Evolutionary conservation across 2,329 filamentous ascomycete genomes (phyloP).

Genomic region (Chaetomium sp.): DNA sequence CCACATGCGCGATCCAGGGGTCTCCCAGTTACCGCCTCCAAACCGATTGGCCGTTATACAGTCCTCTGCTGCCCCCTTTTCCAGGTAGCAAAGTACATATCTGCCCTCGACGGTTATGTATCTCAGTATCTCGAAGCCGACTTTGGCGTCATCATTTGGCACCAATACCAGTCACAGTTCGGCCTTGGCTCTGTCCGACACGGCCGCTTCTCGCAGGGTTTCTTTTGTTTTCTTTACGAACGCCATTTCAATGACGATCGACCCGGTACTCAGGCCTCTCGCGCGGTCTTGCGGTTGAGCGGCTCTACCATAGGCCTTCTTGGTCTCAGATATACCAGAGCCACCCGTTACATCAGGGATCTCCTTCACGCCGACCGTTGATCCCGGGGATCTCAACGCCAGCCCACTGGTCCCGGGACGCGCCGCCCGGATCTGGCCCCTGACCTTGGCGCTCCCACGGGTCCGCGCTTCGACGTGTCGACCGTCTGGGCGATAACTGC

Average conservation of each 20-base stretch:
- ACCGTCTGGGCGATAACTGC: constrained; percentile 17
- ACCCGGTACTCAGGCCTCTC: constrained; percentile 18
- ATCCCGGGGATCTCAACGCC: constrained; percentile 7
- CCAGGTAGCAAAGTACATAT: not conserved
- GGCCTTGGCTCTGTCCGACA: constrained; percentile 14
- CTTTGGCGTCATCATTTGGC: not conserved
- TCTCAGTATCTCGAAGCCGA: not conserved
- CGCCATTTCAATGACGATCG: constrained; percentile 19
- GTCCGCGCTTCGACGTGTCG: not conserved
- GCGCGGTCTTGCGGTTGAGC: constrained; percentile 7
- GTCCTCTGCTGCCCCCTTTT: not conserved
- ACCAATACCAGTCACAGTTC: not conserved
- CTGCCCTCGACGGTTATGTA: not conserved
- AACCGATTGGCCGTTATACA: not conserved
- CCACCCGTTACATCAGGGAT: constrained; percentile 23
- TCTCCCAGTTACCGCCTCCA: not conserved
- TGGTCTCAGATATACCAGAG: constrained; percentile 10
- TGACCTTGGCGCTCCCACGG: constrained; percentile 4
- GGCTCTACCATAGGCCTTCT: constrained; percentile 20
- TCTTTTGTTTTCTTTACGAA: not conserved
- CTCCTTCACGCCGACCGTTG: constrained; percentile 1
- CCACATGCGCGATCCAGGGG: not conserved
- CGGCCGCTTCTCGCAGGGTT: not conserved
- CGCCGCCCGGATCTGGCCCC: constrained; percentile 10
- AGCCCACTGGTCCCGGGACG: constrained; percentile 6